These are phyloP conservation scores for Toxoplasma gondii DNA, from an alignment of 169 alveolate species.

Conservation along the genomic window DNA sequence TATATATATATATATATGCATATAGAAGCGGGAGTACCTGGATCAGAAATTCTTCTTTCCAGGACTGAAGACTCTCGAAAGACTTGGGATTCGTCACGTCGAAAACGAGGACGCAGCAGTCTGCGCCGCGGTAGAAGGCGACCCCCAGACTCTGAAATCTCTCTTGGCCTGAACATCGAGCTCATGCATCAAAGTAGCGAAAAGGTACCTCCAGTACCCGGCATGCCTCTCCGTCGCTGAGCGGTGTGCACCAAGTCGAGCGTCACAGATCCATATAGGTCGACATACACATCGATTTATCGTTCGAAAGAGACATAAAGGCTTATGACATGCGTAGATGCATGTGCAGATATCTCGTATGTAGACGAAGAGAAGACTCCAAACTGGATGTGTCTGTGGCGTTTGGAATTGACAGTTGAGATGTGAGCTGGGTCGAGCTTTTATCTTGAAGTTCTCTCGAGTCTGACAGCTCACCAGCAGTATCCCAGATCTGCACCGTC, in stretches of 20 bases:
- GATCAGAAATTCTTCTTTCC: conserved; percentile 97
- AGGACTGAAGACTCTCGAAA: conserved; percentile 93
- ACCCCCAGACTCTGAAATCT: conserved; percentile 96
- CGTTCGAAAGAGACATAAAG: no score
- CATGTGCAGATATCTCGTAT: no score
- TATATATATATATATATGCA: background rate
- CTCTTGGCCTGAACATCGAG: conserved; percentile 93
- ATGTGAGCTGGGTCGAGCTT: no score
- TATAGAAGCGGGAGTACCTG: conserved; percentile 78
- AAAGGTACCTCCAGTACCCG: background rate
- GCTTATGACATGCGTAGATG: no score
- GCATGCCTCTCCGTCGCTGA: background rate
- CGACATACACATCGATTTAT: no score
- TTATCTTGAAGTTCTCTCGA: background rate
- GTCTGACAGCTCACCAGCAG: conserved; percentile 51
- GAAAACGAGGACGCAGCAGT: conserved; percentile 98
- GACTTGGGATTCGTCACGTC: conserved; percentile 93
- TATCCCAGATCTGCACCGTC: conserved; percentile 92
- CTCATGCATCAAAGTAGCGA: background rate
- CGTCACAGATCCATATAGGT: no score
- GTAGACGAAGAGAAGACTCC: no score
- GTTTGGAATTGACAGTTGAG: no score
- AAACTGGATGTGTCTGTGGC: no score
- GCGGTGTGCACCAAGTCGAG: background rate
- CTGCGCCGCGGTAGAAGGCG: conserved; percentile 99